phyloP scores from a whole-genome alignment of 2,329 filamentous ascomycete species.

The Xylogone sp. region DNA sequence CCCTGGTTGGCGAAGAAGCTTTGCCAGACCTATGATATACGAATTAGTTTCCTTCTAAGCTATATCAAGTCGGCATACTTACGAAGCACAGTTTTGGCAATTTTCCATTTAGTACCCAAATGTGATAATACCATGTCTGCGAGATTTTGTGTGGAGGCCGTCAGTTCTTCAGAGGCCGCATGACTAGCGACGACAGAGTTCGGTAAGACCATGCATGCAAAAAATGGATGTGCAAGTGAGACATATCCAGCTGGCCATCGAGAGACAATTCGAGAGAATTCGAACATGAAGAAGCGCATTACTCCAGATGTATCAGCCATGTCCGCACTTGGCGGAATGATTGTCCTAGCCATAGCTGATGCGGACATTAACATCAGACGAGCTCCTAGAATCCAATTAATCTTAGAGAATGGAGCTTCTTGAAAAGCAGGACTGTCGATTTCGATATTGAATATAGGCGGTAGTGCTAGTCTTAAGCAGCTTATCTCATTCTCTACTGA shows the following conservation, averaged over 20 bases:
- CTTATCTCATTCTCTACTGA: not conserved
- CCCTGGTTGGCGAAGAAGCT: not conserved
- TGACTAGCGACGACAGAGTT: not conserved
- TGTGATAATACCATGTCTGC: not conserved
- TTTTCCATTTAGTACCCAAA: not conserved
- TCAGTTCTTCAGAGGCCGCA: not conserved
- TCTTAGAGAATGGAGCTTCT: not conserved
- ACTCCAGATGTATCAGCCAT: not conserved
- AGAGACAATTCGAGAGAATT: not conserved
- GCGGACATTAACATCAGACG: not conserved
- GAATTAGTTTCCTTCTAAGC: no score
- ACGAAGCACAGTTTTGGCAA: not conserved
- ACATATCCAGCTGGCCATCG: not conserved
- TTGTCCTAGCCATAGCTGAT: not conserved
- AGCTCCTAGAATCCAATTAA: not conserved
- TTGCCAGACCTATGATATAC: not conserved
- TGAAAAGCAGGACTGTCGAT: not conserved
- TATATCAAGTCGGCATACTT: not conserved
- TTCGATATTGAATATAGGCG: not conserved
- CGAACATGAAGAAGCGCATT: not conserved
- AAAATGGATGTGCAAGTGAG: not conserved
- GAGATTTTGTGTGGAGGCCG: not conserved
- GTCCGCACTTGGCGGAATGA: not conserved
- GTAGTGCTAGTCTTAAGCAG: not conserved
- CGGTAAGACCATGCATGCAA: not conserved